Base-by-base conservation (phyloP, 176 grass and related monocot species). In the Zizania latifolia region DNA sequence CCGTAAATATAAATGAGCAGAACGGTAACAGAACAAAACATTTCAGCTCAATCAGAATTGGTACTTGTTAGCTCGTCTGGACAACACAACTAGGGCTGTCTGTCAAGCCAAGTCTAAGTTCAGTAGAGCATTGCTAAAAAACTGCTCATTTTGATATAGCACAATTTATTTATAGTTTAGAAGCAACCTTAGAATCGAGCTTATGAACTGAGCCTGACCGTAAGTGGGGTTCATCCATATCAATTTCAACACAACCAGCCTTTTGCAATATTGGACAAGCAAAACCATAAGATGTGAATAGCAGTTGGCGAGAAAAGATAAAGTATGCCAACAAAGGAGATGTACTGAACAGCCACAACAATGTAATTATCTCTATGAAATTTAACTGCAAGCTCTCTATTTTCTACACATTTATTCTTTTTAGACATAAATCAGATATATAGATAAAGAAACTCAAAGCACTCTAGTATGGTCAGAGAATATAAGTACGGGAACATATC, bases 11-110 rank as follows among this genome's bases (percentile, higher is more conserved):
- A 19, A 31, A 68, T 51, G 3, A 69, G 64, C 64, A 75, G 24
- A 61, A 45, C 60, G 63, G 14, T 83, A 21, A 78, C 51, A 40
- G 50, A 68, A 35, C 26, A 60, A 66, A 66, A 68, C 10, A 78
- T 54, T 44, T 46, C 24, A 87, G 9, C 24, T 41, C n/a, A 39
- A 33, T 67, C 54, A 48, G 22, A 60, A 24, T 23, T 74, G 23
- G 32, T 39, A 55, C 24, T 35, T 58, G 23, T 68, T 70, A 2
- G 10, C 7, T 24, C 30, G 46, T 56, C n/a, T n/a, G 5, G 10
- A 37, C 53, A 60, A 10, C 34, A 62, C 12, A 85, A 62, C 19
- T 19, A 70, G 0, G 28, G 26, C n/a, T 21, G 43, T 2, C 48
- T 21, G 22, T 53, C 7, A 53, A 53, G 48, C 48, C 2, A 22